These are phyloP conservation scores for Erodium texanum DNA, from an alignment of 441 rosid genomes.

Conservation along the genomic window DNA sequence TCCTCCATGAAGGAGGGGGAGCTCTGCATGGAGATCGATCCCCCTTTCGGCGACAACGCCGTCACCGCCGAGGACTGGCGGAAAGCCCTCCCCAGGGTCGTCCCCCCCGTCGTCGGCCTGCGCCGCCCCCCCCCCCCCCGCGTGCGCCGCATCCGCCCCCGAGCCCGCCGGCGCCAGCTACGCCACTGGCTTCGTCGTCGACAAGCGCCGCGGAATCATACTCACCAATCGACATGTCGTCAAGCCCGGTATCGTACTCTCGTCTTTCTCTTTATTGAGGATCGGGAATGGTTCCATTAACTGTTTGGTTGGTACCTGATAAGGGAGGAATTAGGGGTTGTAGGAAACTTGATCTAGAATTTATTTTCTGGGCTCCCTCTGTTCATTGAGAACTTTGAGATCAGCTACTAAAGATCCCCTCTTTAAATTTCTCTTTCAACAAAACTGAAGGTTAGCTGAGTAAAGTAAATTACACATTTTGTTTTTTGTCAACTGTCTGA, in stretches of 20 bases:
- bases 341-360: background rate
- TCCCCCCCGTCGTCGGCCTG: slow-evolving; percentile 83
- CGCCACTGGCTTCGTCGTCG: slow-evolving; percentile 89
- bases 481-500: background rate
- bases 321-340: background rate
- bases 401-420: background rate
- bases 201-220: slow-evolving; percentile 79
- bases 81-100: slow-evolving; percentile 52
- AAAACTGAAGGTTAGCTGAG: slow-evolving; percentile 3
- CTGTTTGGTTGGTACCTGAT: slow-evolving; percentile 4
- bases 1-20: slow-evolving; percentile 27
- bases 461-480: background rate
- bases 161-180: slow-evolving; percentile 56
- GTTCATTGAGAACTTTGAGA: too few species aligned
- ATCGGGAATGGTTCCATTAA: background rate
- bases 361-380: background rate
- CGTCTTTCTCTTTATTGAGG: background rate
- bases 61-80: slow-evolving; percentile 90
- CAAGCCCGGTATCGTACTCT: slow-evolving; percentile 48
- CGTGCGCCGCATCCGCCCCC: slow-evolving; percentile 81
- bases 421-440: background rate
- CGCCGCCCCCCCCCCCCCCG: slow-evolving; percentile 65
- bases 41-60: slow-evolving; percentile 35
- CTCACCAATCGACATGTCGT: slow-evolving; percentile 97
- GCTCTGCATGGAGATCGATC: slow-evolving; percentile 67